Conservation (phyloP, 257 asterid species). For the Salvia rosmarinus region DNA sequence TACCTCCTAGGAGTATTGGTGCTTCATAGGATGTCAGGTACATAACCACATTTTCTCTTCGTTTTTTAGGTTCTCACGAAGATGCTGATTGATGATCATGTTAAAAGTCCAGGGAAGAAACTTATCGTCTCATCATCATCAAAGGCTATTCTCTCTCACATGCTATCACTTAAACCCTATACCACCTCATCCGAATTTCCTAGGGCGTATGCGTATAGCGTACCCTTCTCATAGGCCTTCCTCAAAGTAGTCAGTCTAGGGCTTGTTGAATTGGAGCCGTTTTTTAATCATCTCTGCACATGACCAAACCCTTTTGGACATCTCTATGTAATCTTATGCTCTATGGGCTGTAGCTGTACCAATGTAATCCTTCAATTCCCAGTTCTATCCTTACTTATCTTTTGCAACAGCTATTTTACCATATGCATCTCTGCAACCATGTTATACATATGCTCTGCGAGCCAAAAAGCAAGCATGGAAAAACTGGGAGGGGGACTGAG, state of each 20-base stretch:
- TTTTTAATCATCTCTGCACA: background rate
- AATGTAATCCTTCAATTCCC: background rate
- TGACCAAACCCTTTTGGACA: background rate
- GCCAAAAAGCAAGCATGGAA: too few relatives aligned
- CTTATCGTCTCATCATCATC: too few relatives aligned
- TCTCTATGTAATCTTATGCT: background rate
- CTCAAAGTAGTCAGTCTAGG: background rate
- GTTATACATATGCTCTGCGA: too few relatives aligned
- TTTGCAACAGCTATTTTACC: too few relatives aligned
- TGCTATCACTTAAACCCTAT: background rate
- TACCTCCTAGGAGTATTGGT: too few relatives aligned
- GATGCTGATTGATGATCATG: background rate
- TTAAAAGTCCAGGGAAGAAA: too few relatives aligned
- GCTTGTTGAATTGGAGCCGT: background rate
- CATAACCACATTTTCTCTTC: conserved; percentile 1
- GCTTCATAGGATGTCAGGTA: background rate
- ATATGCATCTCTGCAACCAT: too few relatives aligned
- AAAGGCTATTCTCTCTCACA: background rate
- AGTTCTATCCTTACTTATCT: background rate
- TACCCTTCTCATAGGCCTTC: background rate
- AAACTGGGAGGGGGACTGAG: too few relatives aligned
- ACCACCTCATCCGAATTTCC: background rate
- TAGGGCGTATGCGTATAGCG: too few relatives aligned
- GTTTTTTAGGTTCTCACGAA: background rate
- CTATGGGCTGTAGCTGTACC: background rate